These are phyloP conservation scores for Clonostachys solani DNA, from an alignment of 2,329 filamentous ascomycete genomes.

Conservation along the genomic window DNA sequence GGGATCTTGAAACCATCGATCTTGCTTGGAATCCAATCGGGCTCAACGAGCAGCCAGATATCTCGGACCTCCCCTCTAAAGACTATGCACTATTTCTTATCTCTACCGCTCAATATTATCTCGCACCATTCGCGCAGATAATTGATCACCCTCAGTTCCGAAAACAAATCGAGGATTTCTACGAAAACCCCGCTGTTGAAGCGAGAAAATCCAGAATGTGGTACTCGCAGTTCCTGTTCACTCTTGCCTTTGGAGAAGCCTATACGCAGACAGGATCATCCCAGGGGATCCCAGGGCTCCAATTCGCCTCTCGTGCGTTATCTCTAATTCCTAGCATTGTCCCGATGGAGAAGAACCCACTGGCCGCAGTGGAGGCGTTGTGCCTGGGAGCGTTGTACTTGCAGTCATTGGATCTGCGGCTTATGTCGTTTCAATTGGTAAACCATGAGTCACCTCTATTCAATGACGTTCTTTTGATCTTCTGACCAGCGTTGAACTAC, in stretches of 20 bases:
- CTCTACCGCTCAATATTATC: constrained; percentile 15
- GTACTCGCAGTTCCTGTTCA: constrained; percentile 5
- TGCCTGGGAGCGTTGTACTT: constrained; percentile 29
- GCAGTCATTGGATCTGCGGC: constrained; percentile 32
- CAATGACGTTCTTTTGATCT: neutral
- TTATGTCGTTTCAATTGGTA: constrained; percentile 30
- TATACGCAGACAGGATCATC: neutral
- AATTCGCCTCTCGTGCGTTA: constrained; percentile 2
- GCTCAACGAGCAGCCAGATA: constrained; percentile 13
- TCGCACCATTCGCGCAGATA: constrained; percentile 12
- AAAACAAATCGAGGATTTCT: constrained; percentile 11
- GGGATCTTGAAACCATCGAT: constrained; percentile 23
- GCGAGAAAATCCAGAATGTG: constrained; percentile 8
- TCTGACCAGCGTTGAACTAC: too few relatives aligned
- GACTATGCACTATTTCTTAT: constrained; percentile 14
- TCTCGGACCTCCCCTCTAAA: constrained; percentile 15
- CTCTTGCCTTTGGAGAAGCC: constrained; percentile 4
- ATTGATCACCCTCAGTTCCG: constrained; percentile 13
- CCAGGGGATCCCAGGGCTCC: neutral
- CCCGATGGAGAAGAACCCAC: neutral
- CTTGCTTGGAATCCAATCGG: constrained; percentile 18
- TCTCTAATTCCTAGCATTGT: constrained; percentile 1
- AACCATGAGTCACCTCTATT: neutral
- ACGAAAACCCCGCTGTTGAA: constrained; percentile 10
- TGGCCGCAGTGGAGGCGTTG: constrained; percentile 15